These are phyloP conservation scores for Myxozyma lipomycoides DNA, from an alignment of 805 yeast genomes.

Conservation along the genomic window DNA sequence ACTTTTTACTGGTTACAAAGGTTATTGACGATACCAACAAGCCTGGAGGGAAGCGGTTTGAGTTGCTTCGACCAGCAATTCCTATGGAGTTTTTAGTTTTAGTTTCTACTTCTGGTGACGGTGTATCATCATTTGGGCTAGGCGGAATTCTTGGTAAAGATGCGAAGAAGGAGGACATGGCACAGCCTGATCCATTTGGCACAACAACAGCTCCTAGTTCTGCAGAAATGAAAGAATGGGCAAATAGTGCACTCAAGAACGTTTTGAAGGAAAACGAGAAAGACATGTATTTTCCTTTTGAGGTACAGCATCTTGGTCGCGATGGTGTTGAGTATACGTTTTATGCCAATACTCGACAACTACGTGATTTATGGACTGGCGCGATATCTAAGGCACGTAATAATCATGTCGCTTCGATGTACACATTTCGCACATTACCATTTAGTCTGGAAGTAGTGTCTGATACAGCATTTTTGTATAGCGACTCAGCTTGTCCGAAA, in stretches of 20 bases:
- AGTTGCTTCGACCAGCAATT: conserved; percentile 33
- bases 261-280: neutral
- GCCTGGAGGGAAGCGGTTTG: conserved; percentile 13
- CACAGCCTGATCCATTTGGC: neutral
- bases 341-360: conserved; percentile 37
- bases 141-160: conserved; percentile 28
- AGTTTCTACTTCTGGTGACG: conserved; percentile 43
- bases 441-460: conserved; percentile 52
- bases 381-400: conserved; percentile 48
- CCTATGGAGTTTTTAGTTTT: conserved; percentile 56
- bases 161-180: neutral
- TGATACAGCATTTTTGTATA: conserved; percentile 62
- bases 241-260: neutral
- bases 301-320: conserved; percentile 38
- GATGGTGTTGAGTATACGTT: conserved; percentile 35
- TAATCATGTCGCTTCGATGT: conserved; percentile 36
- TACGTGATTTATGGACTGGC: conserved; percentile 56
- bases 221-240: neutral
- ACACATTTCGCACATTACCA: conserved; percentile 47
- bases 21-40: conserved; percentile 37
- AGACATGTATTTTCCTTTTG: conserved; percentile 36
- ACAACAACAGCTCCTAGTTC: neutral
- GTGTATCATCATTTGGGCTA: conserved; percentile 29
- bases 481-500: conserved; percentile 45
- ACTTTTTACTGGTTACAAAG: conserved; percentile 48